Evolutionary conservation across 2,329 filamentous ascomycete genomes (phyloP), one percentile per base, ranked within the genome.

Genomic region (Ceratocystis alfenasii): DNA sequence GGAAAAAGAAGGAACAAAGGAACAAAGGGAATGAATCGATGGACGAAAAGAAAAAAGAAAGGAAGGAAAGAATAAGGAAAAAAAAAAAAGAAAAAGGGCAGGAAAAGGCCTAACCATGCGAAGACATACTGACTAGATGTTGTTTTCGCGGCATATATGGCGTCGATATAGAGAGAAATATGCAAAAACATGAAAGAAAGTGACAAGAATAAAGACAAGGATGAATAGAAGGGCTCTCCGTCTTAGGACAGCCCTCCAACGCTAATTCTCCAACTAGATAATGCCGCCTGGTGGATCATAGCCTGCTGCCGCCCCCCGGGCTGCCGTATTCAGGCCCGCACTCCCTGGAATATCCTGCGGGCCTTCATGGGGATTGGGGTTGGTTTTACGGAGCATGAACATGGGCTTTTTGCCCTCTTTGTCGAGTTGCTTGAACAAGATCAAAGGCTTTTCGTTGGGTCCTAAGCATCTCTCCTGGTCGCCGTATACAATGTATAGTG

Each of bases 321-420:
- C 72, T 5, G 77, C 76, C 28, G 75, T 75, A 36, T 76, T 77
- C 30, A 84, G 73, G 10, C 81, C 81, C 5, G 80, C 81, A 69
- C 81, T 83, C 17, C 81, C 81, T 8, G 80, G 80, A 0, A 77
- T 75, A 57, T 81, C 80, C 17, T 69, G 72, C 1, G 71, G 70
- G 8, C 71, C 67, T 63, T 84, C 82, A 28, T 76, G 76, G 63
- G 77, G 77, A 8, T 80, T 80, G 48, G 79, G 80, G 61, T 81
- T 83, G 44, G 82, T 86, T 75, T 85, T 85, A 66, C 94, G 80
- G 66, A 99, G 79, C 94, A 99, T 99, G 73, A 99, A 99, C 94
- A 97, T 97, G 25, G 94, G 94, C 74, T 97, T 99, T 77, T 95
- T 88, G 60, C 94, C 94, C 78, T 97, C 94, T 74, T 92, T 92